Base-by-base conservation (phyloP, 1,139 yeast genomes). In the Lizanozyma gosingica region DNA sequence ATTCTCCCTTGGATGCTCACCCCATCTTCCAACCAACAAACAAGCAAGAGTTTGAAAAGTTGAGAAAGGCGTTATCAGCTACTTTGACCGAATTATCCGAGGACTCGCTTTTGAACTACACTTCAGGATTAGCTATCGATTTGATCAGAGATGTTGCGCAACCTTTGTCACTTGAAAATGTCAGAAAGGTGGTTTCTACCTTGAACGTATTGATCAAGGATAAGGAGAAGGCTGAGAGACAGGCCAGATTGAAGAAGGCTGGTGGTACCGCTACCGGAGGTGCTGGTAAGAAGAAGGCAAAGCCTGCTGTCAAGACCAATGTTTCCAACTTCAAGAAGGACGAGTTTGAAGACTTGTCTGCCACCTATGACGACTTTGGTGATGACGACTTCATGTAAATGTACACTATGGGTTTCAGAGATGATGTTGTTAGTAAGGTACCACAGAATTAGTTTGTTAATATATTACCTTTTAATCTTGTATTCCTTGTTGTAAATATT, bases 241-340 rank as follows among this genome's bases (percentile, higher is more conserved):
- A 74, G 54, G 86, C 83, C 2, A 76, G 94, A 65, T 67, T 83
- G 54, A 76, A 82, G 54, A 82, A 80, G 59, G 75, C 87, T 37
- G 92, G 92, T 46, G 92, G 92, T 47, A 83, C 92, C 38, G 79
- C 92, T 35, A 83, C 94, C 37, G 95, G 94, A 56, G 94, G 97
- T 59, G 92, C 94, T 29, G 97, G 96, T 56, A 87, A 86, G 74
- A 85, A 87, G 79, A 88, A 90, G 77, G 90, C 81, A 47, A 88
- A 87, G 71, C 73, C 76, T 27, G 77, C 78, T 29, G 79, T 73
- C 29, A 85, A 85, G 52, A 78, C 90, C 39, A 81, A 84, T 57
- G 76, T 83, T 52, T 82, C 83, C 44, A 79, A 82, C 4, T 79
- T 79, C 59, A 86, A 85, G 74, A 83, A 84, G 65, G 88, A 84